A percentile compares a stretch with the other conserved stretches of the same genome.
These are phyloP conservation scores for Coniochaeta ligniaria DNA, from an alignment of 2,329 filamentous ascomycete genomes.

Conservation along the genomic window DNA sequence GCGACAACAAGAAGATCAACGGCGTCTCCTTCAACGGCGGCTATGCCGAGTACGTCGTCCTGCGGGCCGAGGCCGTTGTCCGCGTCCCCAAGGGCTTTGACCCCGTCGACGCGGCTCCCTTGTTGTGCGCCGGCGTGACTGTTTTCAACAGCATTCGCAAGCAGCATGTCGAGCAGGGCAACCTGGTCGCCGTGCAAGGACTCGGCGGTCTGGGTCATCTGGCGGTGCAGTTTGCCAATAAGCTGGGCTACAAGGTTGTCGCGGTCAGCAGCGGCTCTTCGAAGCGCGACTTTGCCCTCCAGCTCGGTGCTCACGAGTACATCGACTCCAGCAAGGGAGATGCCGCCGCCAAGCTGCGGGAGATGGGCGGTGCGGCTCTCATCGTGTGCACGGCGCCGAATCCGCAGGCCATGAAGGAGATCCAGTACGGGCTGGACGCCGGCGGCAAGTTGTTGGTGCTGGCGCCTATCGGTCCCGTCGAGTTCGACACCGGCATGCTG, in stretches of 20 bases:
- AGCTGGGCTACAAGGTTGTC: constrained; percentile 69
- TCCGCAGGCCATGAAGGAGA: constrained; percentile 41
- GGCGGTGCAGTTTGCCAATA: constrained; percentile 66
- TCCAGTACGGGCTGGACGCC: constrained; percentile 45
- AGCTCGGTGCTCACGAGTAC: constrained; percentile 54
- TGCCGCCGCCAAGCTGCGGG: constrained; percentile 31
- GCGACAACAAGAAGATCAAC: constrained; percentile 54
- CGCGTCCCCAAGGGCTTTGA: constrained; percentile 45
- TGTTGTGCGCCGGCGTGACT: constrained; percentile 60
- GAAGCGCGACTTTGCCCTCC: constrained; percentile 60
- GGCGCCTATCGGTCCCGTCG: constrained; percentile 38
- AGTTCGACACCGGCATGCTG: constrained; percentile 33
- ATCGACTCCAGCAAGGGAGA: constrained; percentile 50
- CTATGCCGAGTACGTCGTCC: constrained; percentile 55
- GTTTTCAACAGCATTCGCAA: constrained; percentile 54
- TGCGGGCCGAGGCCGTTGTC: constrained; percentile 54
- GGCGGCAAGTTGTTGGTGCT: constrained; percentile 55
- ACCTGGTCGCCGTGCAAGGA: constrained; percentile 55
- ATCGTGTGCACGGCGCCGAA: constrained; percentile 59
- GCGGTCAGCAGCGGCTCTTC: constrained; percentile 55
- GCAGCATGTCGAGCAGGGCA: constrained; percentile 42
- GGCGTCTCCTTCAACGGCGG: constrained; percentile 62
- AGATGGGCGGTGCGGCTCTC: constrained; percentile 53
- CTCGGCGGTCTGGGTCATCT: constrained; percentile 72
- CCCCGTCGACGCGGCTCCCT: constrained; percentile 46